Conservation (phyloP, 345 rosid species). For the Gossypium thurberi region DNA sequence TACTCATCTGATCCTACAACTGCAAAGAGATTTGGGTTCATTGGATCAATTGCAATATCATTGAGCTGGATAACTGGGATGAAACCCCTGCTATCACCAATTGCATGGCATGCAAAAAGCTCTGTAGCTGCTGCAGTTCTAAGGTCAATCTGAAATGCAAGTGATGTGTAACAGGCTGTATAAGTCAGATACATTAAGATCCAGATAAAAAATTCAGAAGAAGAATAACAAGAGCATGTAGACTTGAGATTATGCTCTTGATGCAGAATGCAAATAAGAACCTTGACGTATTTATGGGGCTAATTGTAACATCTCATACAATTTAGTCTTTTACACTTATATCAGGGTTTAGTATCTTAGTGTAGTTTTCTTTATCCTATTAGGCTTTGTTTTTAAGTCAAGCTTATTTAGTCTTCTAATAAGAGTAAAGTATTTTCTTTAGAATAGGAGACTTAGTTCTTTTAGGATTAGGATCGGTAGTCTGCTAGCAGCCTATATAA, state of each 20-base stretch:
- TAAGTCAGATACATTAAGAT: neutral
- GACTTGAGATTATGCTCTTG: neutral
- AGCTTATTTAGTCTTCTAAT: too few species aligned
- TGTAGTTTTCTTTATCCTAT: too few species aligned
- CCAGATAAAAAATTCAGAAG: neutral
- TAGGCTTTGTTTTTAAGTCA: too few species aligned
- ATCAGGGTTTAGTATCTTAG: too few species aligned
- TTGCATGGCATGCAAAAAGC: neutral
- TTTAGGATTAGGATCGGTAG: too few species aligned
- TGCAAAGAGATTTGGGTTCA: neutral
- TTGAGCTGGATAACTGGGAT: neutral
- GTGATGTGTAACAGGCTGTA: constrained; percentile 12
- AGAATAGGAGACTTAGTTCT: too few species aligned
- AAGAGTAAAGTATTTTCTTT: too few species aligned
- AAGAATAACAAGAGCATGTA: neutral
- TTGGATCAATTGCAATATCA: constrained; percentile 1
- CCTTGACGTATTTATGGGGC: too few species aligned
- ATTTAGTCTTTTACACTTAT: too few species aligned
- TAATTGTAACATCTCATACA: too few species aligned
- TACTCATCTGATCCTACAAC: neutral
- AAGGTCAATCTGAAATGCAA: constrained; percentile 44
- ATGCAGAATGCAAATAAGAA: too few species aligned
- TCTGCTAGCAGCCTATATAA: too few species aligned
- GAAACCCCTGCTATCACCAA: neutral
- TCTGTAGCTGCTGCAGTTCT: neutral